Evolutionary conservation across 768 basidiomycete species (phyloP).

Genomic region (Podaxis carcinomalis): DNA sequence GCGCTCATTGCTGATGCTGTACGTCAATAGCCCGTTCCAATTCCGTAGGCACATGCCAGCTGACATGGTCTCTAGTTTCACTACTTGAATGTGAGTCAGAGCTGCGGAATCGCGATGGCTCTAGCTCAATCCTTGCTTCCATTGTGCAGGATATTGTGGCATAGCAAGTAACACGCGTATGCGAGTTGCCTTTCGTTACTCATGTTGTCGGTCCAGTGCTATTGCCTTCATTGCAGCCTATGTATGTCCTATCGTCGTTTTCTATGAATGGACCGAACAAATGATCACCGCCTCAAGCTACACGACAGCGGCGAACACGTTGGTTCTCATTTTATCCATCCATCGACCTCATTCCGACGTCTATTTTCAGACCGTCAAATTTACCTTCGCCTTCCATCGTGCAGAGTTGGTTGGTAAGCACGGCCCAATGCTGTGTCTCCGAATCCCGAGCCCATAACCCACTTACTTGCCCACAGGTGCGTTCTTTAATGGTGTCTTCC

Average conservation of each 20-base stretch:
- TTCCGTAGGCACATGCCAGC: neutral
- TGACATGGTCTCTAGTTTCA: slow-evolving; percentile 37
- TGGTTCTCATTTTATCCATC: slow-evolving; percentile 14
- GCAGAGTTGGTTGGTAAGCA: slow-evolving; percentile 50
- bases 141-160: slow-evolving; percentile 39
- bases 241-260: slow-evolving; percentile 24
- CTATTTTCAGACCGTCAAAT: slow-evolving; percentile 37
- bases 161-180: slow-evolving; percentile 28
- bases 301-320: slow-evolving; percentile 42
- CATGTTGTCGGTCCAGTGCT: slow-evolving; percentile 23
- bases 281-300: slow-evolving; percentile 24
- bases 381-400: slow-evolving; percentile 53
- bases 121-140: neutral
- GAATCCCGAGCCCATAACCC: slow-evolving; percentile 6
- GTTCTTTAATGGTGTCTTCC: slow-evolving; percentile 52
- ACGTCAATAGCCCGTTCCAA: slow-evolving; percentile 19
- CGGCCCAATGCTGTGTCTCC: slow-evolving; percentile 1
- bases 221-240: slow-evolving; percentile 44
- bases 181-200: neutral
- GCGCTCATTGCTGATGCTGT: slow-evolving; percentile 57
- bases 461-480: slow-evolving; percentile 29
- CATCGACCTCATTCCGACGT: slow-evolving; percentile 5
- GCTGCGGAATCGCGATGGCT: slow-evolving; percentile 9
- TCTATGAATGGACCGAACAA: slow-evolving; percentile 9
- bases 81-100: slow-evolving; percentile 43